These are phyloP conservation scores for Malassezia arunalokei DNA, from an alignment of 1,284 basidiomycete genomes.

Conservation along the genomic window DNA sequence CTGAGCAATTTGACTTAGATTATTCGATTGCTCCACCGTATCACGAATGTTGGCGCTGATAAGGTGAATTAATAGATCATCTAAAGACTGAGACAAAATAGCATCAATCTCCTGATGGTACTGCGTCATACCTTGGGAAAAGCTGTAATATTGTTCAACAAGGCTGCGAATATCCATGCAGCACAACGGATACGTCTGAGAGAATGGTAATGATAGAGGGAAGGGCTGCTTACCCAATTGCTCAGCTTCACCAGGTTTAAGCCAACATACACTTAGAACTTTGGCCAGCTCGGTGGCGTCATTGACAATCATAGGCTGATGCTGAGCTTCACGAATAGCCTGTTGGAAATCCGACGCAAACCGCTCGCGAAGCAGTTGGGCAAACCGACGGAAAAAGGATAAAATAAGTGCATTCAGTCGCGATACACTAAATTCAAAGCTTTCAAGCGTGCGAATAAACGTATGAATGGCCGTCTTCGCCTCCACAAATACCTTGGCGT, in stretches of 20 bases:
- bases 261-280: constrained; percentile 73
- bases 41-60: constrained; percentile 66
- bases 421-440: constrained; percentile 61
- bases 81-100: constrained; percentile 77
- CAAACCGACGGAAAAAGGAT: constrained; percentile 80
- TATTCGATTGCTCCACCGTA: constrained; percentile 56
- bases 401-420: constrained; percentile 74
- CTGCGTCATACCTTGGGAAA: constrained; percentile 83
- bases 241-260: constrained; percentile 51
- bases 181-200: constrained; percentile 82
- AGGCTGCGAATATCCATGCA: constrained; percentile 91
- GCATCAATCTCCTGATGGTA: constrained; percentile 86
- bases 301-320: constrained; percentile 76
- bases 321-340: constrained; percentile 68
- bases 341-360: constrained; percentile 57
- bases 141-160: constrained; percentile 91
- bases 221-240: constrained; percentile 49
- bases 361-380: constrained; percentile 66
- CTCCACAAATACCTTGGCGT: constrained; percentile 68
- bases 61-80: constrained; percentile 67
- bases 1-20: constrained; percentile 85
- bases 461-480: constrained; percentile 73
- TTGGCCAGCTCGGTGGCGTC: constrained; percentile 60
- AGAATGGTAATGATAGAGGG: constrained; percentile 79
- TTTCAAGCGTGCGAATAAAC: constrained; percentile 82